Percentiles rank a stretch among this genome's conserved stretches.
Conservation (phyloP, 2,329 filamentous ascomycete species). For the Aspergillus unguis region DNA sequence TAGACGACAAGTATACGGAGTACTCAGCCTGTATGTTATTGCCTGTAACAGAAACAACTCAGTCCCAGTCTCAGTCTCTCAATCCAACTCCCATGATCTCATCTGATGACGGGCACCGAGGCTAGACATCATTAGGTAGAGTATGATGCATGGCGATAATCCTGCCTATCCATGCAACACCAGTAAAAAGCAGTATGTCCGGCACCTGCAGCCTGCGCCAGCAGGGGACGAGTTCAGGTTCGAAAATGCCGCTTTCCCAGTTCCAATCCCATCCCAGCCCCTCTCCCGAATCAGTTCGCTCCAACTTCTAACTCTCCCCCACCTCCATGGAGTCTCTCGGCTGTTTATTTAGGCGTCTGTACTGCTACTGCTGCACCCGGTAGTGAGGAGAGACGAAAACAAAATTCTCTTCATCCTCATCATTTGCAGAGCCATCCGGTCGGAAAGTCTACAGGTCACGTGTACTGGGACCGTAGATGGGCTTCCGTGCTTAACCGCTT, state of each 20-base stretch:
- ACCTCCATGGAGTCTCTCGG: background rate
- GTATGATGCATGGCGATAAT: too few relatives aligned
- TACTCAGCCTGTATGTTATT: background rate
- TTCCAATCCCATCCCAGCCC: background rate
- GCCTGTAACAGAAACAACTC: background rate
- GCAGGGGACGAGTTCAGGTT: too few relatives aligned
- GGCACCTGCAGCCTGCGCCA: background rate
- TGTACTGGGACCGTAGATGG: too few relatives aligned
- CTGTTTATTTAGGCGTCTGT: too few relatives aligned
- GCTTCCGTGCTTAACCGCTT: too few relatives aligned
- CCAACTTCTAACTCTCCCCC: background rate
- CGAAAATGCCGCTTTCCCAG: constrained; percentile 6
- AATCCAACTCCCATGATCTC: background rate
- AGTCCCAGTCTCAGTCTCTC: background rate
- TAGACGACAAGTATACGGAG: background rate
- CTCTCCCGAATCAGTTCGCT: background rate
- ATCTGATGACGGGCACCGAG: background rate
- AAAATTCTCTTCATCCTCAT: background rate
- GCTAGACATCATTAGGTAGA: background rate
- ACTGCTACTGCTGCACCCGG: background rate
- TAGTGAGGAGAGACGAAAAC: background rate
- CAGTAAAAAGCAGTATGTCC: background rate
- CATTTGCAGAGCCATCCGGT: too few relatives aligned
- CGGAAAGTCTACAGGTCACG: too few relatives aligned
- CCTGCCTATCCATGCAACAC: background rate